Evolutionary conservation across 1,139 yeast species (phyloP), one percentile per base, ranked within the genome.

Genomic region (Suzukiozyma palmioleophila): DNA sequence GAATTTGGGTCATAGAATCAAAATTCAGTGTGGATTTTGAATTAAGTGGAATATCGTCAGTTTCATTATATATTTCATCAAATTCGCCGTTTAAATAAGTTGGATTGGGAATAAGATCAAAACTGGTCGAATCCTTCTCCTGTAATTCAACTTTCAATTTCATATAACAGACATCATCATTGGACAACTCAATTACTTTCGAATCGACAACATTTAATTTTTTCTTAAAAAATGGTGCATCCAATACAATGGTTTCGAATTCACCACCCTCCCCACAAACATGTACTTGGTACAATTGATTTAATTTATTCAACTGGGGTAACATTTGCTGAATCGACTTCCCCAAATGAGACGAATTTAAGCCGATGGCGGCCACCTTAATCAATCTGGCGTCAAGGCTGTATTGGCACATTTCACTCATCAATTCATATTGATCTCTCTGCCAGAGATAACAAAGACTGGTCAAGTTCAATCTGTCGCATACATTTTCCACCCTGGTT

Each of bases 201-300:
- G 64, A 56, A 3, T 69, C 64, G 0, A 57, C 61, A 14, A 86
- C 62, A 13, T 63, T 66, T 36, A 90, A 59, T 43, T 63, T 68
- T 38, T 79, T 78, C 30, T 64, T 66, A 62, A 92, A 92, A 44
- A 86, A 81, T 0, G 96, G 95, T 2, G 95, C 86, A 59, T 92
- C 97, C 25, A 92, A 68, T 2, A 92, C 97, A 49, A 90, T 66
- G 0, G 96, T 84, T 57, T 92, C 98, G 58, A 89, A 92, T 59
- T 92, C 98, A 1, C 98, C 98, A 15, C 98, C 98, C 66, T 92
- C 98, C 8, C 98, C 98, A 65, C 98, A 92, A 0, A 92, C 79
- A 58, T 92, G 97, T 8, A 90, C 86, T 2, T 90, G 95, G 58
- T 79, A 90, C 61, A 66, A 63, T 9, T 58, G 49, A 53, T 90